phyloP scores from a whole-genome alignment of 1,139 yeast species.

The Zygoascus hellenicus region DNA sequence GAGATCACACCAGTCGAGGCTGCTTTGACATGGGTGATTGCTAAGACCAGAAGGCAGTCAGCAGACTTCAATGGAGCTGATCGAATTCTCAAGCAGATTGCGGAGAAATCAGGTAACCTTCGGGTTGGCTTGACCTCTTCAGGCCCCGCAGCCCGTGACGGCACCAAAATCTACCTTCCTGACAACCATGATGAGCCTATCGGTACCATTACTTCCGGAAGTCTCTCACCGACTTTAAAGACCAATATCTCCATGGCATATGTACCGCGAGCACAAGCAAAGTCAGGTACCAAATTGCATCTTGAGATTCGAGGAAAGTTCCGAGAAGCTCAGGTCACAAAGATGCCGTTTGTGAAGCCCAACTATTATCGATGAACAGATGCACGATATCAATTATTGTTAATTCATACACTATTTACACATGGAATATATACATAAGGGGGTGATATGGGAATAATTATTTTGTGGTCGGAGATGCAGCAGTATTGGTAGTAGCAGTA shows the following conservation, averaged over 20 bases:
- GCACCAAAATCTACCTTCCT: constrained; percentile 57
- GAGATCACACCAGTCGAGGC: constrained; percentile 85
- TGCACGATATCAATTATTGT: constrained; percentile 1
- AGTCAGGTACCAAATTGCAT: constrained; percentile 67
- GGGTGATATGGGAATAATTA: background rate
- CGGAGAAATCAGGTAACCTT: constrained; percentile 49
- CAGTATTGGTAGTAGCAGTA: background rate
- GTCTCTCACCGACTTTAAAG: constrained; percentile 79
- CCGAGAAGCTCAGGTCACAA: constrained; percentile 66
- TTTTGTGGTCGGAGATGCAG: background rate
- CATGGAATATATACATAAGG: background rate
- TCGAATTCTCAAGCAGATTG: constrained; percentile 63
- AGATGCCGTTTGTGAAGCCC: constrained; percentile 78
- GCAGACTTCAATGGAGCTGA: constrained; percentile 73
- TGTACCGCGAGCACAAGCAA: constrained; percentile 64
- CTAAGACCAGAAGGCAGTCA: constrained; percentile 63
- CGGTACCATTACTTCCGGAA: constrained; percentile 84
- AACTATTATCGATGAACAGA: constrained; percentile 51
- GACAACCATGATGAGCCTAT: constrained; percentile 48
- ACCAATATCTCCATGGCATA: constrained; percentile 88
- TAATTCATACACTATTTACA: background rate
- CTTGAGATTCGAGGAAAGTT: constrained; percentile 80
- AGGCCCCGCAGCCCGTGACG: constrained; percentile 93
- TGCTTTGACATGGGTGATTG: constrained; percentile 81
- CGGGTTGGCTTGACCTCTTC: constrained; percentile 71